phyloP scores from a whole-genome alignment of 345 rosid species.

The Camelina sativa region DNA sequence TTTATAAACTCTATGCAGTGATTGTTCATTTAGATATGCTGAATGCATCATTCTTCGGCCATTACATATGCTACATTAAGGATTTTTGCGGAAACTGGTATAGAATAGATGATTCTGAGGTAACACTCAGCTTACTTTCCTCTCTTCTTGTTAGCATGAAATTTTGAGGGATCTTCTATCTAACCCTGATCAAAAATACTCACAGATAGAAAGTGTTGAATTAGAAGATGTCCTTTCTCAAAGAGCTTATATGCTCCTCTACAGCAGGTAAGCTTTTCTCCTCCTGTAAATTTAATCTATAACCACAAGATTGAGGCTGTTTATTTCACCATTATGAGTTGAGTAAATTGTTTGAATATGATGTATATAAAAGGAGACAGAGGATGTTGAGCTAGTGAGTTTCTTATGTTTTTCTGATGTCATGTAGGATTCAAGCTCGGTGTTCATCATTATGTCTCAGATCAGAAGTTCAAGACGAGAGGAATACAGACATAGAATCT shows the following conservation, averaged over 20 bases:
- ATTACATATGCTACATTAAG: conserved; percentile 88
- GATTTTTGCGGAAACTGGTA: conserved; percentile 86
- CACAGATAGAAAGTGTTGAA: conserved; percentile 70
- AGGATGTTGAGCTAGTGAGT: neutral
- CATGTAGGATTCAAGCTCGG: conserved; percentile 61
- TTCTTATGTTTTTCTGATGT: neutral
- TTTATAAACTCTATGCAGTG: conserved; percentile 87
- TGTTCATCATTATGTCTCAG: conserved; percentile 51
- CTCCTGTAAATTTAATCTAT: neutral
- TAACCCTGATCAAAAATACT: conserved; percentile 32
- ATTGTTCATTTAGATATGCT: conserved; percentile 97
- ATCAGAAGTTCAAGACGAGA: conserved; percentile 48
- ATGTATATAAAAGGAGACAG: neutral
- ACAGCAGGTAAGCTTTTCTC: conserved; percentile 67
- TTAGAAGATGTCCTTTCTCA: conserved; percentile 90
- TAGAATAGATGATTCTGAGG: conserved; percentile 90
- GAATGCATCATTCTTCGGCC: conserved; percentile 97
- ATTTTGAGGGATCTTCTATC: conserved; percentile 22
- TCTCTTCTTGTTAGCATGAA: conserved; percentile 16
- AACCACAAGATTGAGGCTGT: neutral
- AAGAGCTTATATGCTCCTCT: conserved; percentile 96
- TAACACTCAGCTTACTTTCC: conserved; percentile 37
- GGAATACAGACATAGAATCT: conserved; percentile 39
- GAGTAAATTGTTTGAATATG: conserved; percentile 9
- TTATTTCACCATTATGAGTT: neutral